Evolutionary conservation across 208 protist species (phyloP), one percentile per base, ranked within the genome.

Genomic region (Leptomonas seymouri): DNA sequence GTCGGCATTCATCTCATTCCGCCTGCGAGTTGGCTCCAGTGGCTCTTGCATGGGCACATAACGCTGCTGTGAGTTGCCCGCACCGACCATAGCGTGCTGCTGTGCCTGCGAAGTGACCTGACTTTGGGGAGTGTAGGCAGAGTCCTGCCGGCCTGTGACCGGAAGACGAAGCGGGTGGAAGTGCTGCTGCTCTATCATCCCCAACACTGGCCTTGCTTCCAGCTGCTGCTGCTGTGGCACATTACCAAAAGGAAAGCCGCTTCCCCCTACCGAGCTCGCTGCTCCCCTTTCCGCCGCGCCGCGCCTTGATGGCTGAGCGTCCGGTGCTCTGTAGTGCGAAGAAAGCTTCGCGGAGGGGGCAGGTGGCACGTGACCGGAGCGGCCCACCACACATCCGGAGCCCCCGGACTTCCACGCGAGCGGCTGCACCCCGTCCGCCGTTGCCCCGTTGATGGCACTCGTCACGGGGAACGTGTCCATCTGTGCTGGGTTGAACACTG

Each of bases 401-500:
- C 69, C 82, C 55, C 84, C 78, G 0, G 85, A 91, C 65, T 81
- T 82, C 86, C 89, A 94, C 62, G 87, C 81, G 30, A 91, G 78
- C 60, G 71, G 80, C 74, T 86, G 64, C 51, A 78, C 77, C 3
- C 68, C 71, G 15, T 58, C 30, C 59, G 34, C 42, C 5, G 68
- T 56, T 20, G 62, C 48, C 15, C 75, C 78, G 21, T 78, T 67
- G 23, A 78, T 51, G 21, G 77, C 76, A 34, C 62, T 41, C 7
- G 53, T 54, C 16, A 75, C 15, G 2, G 53, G 49, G 39, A 67
- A 57, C 5, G 44, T 20, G 30, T 60, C 68, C 50, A 55, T 49
- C 39, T 15, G 58, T 15, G 58, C 20, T 9, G 11, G 42, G 8
- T 16, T 25, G 28, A 63, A 63, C n/a, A 41, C 27, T 1, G 6